phyloP scores from a whole-genome alignment of 1,284 basidiomycete species.

The Malassezia vespertilionis region DNA sequence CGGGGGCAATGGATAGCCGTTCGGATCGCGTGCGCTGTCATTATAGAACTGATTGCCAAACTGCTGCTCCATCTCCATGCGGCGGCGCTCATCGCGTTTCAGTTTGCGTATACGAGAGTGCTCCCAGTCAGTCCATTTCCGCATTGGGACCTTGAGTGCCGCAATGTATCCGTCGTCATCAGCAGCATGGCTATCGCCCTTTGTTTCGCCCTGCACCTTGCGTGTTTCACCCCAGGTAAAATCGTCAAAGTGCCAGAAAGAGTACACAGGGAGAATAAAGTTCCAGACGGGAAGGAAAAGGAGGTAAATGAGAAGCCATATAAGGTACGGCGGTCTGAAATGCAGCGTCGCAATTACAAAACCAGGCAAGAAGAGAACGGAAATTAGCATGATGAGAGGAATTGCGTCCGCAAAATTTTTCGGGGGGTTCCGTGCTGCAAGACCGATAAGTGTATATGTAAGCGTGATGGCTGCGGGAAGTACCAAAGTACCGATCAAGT shows the following conservation, averaged over 20 bases:
- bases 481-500: constrained; percentile 87
- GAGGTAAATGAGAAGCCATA: constrained; percentile 96
- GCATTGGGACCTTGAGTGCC: constrained; percentile 64
- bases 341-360: constrained; percentile 87
- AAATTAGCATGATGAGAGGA: constrained; percentile 74
- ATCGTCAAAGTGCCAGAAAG: constrained; percentile 99
- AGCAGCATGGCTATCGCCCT: constrained; percentile 61
- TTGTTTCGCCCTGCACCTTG: constrained; percentile 61
- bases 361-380: constrained; percentile 85
- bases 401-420: constrained; percentile 81
- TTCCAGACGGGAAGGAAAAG: constrained; percentile 52
- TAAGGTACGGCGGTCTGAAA: constrained; percentile 83
- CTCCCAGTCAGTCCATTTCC: constrained; percentile 99
- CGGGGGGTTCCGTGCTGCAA: constrained; percentile 67
- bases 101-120: constrained; percentile 84
- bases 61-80: constrained; percentile 36
- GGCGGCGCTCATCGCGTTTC: constrained; percentile 72
- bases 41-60: constrained; percentile 59
- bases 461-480: constrained; percentile 85
- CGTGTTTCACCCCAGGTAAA: constrained; percentile 99
- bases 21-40: constrained; percentile 51
- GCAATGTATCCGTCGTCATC: constrained; percentile 56
- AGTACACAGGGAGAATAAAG: constrained; percentile 68
- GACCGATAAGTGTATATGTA: constrained; percentile 77
- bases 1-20: neutral